phyloP scores from a whole-genome alignment of 2,329 filamentous ascomycete species.

The Penicillium sp. region DNA sequence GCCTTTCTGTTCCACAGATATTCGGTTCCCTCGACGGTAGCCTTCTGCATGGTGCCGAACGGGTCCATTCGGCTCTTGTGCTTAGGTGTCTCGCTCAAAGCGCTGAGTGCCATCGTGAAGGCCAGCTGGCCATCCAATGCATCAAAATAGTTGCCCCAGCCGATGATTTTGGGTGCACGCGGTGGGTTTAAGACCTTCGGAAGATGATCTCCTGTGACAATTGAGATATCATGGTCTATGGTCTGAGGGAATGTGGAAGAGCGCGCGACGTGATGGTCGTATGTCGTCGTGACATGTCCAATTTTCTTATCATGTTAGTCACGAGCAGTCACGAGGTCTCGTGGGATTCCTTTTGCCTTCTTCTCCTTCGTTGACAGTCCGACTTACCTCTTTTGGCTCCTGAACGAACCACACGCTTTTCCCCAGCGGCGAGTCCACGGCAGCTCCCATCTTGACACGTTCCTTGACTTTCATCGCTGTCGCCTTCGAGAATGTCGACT shows the following conservation, averaged over 20 bases:
- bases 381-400: slow-evolving; percentile 19
- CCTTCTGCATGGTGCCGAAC: slow-evolving; percentile 19
- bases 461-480: slow-evolving; percentile 19
- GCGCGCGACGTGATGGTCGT: slow-evolving; percentile 19
- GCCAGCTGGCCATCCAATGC: slow-evolving; percentile 19
- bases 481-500: slow-evolving; percentile 14
- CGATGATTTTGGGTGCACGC: slow-evolving; percentile 18
- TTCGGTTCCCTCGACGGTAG: slow-evolving; percentile 21
- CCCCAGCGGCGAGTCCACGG: slow-evolving; percentile 22
- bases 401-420: slow-evolving; percentile 24
- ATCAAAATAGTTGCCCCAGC: slow-evolving; percentile 24
- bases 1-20: slow-evolving; percentile 24
- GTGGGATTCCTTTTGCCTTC: neutral
- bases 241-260: slow-evolving; percentile 20
- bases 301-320: slow-evolving; percentile 18
- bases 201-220: slow-evolving; percentile 20
- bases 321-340: neutral
- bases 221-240: slow-evolving; percentile 20
- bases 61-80: slow-evolving; percentile 6
- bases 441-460: slow-evolving; percentile 12
- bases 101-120: slow-evolving; percentile 20
- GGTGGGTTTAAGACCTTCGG: slow-evolving; percentile 17
- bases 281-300: slow-evolving; percentile 20
- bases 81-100: neutral
- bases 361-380: neutral